These are phyloP conservation scores for Penicillium fuscoglaucum DNA, from an alignment of 2,329 filamentous ascomycete genomes.

Conservation along the genomic window DNA sequence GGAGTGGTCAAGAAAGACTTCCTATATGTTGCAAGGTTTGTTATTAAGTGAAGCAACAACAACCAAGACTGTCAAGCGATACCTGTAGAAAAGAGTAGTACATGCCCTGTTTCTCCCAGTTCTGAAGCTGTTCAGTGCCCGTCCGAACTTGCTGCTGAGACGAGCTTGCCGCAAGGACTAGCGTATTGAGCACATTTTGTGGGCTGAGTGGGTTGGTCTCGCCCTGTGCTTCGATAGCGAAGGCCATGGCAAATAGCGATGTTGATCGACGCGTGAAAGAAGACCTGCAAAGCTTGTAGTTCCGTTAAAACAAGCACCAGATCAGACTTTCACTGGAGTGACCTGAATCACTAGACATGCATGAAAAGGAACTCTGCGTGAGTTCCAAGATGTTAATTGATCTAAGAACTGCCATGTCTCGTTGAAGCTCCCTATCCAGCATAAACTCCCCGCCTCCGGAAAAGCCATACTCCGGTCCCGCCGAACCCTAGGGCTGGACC, in stretches of 20 bases:
- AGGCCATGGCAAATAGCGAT: conserved; percentile 57
- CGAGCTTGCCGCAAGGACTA: conserved; percentile 64
- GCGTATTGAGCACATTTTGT: conserved; percentile 63
- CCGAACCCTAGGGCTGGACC: conserved; percentile 34
- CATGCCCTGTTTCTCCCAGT: conserved; percentile 67
- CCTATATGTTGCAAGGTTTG: conserved; percentile 48
- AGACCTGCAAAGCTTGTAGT: neutral
- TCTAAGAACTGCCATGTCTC: conserved; percentile 9
- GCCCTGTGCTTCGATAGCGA: conserved; percentile 74
- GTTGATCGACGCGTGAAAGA: neutral
- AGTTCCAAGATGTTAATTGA: neutral
- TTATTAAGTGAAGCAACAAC: neutral
- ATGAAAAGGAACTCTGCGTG: neutral
- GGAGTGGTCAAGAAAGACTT: conserved; percentile 76
- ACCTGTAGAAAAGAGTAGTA: conserved; percentile 72
- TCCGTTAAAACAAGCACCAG: neutral
- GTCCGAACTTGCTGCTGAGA: conserved; percentile 67
- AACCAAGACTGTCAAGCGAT: conserved; percentile 19
- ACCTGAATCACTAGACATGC: neutral
- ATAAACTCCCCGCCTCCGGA: conserved; percentile 26
- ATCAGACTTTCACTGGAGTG: neutral
- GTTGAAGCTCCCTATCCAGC: conserved; percentile 5
- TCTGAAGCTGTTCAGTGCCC: conserved; percentile 65
- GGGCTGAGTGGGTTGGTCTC: conserved; percentile 72
- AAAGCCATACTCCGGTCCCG: conserved; percentile 25